A percentile compares a stretch with the other conserved stretches of the same genome.
These are phyloP conservation scores for Oidium heveae DNA, from an alignment of 2,329 filamentous ascomycete species.

Conservation along the genomic window DNA sequence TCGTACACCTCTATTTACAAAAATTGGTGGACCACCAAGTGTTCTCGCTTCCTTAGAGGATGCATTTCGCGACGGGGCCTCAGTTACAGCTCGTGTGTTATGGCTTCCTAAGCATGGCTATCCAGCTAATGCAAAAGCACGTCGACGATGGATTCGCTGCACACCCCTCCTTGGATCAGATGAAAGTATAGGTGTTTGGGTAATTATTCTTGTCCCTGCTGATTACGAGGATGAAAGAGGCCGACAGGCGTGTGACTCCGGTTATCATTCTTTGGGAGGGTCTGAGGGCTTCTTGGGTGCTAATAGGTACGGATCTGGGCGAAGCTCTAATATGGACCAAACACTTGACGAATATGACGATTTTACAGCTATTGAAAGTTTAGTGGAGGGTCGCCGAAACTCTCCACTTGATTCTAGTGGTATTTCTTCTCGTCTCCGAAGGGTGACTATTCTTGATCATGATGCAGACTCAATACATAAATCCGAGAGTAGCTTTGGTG, in stretches of 20 bases:
- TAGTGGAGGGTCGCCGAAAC: background rate
- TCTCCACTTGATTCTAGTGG: background rate
- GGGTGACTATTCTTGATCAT: background rate
- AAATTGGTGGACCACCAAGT: constrained; percentile 22
- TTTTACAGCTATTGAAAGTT: background rate
- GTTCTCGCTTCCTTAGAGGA: constrained; percentile 22
- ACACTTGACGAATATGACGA: background rate
- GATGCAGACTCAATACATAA: background rate
- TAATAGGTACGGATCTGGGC: background rate
- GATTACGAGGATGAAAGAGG: constrained; percentile 2
- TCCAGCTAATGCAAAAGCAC: constrained; percentile 14
- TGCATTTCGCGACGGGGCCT: constrained; percentile 38
- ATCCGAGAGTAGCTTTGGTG: background rate
- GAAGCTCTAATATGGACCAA: background rate
- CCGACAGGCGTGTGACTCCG: background rate
- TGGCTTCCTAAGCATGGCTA: constrained; percentile 28
- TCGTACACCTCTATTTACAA: constrained; percentile 27
- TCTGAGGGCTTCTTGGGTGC: background rate
- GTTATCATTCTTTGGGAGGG: background rate
- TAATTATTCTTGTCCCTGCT: constrained; percentile 35
- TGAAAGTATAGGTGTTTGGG: constrained; percentile 48
- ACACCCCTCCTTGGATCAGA: constrained; percentile 42
- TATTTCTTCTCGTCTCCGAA: background rate
- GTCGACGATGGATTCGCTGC: constrained; percentile 45
- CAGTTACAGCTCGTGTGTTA: constrained; percentile 46